A percentile compares a stretch with the other conserved stretches of the same genome.
Evolutionary conservation across 306 rosid genomes (phyloP).

Genomic region (barrel medic (Medicago truncatula)): DNA sequence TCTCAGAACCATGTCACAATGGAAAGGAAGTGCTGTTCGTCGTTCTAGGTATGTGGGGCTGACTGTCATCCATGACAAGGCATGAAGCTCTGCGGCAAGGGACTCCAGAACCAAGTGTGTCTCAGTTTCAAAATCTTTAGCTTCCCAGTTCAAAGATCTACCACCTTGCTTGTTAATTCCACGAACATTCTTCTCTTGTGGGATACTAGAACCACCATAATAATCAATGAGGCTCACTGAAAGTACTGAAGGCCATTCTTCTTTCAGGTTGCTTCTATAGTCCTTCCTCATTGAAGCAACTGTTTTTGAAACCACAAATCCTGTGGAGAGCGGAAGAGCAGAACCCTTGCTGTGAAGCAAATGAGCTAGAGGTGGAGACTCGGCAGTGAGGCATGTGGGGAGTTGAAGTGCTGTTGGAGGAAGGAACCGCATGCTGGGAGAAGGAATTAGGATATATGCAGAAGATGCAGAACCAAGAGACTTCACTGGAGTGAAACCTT

Average conservation of each 20-base stretch:
- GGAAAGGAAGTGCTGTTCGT: conserved; percentile 89
- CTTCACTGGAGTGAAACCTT: conserved; percentile 97
- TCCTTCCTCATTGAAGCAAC: conserved; percentile 92
- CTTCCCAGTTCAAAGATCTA: conserved; percentile 71
- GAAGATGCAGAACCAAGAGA: conserved; percentile 90
- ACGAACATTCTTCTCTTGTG: conserved; percentile 72
- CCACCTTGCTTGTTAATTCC: conserved; percentile 70
- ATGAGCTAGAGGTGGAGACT: conserved; percentile 98
- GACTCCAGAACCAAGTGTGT: conserved; percentile 85
- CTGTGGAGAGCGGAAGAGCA: conserved; percentile 91
- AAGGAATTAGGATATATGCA: conserved; percentile 85
- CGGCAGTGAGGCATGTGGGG: conserved; percentile 97
- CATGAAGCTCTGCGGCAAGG: conserved; percentile 94
- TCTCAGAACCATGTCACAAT: conserved; percentile 98
- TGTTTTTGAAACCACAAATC: conserved; percentile 91
- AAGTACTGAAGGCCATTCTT: conserved; percentile 93
- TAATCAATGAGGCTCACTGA: conserved; percentile 89
- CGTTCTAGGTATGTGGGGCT: conserved; percentile 93
- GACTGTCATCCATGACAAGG: conserved; percentile 94
- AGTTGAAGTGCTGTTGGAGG: conserved; percentile 91
- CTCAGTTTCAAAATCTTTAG: conserved; percentile 76
- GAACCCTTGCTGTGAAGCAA: conserved; percentile 98
- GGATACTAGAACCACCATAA: conserved; percentile 74
- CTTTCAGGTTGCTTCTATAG: conserved; percentile 72
- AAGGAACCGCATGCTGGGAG: conserved; percentile 96